A percentile compares a stretch with the other conserved stretches of the same genome.
Conservation (phyloP, 176 grass and related monocot genomes). For the Musa acuminata region DNA sequence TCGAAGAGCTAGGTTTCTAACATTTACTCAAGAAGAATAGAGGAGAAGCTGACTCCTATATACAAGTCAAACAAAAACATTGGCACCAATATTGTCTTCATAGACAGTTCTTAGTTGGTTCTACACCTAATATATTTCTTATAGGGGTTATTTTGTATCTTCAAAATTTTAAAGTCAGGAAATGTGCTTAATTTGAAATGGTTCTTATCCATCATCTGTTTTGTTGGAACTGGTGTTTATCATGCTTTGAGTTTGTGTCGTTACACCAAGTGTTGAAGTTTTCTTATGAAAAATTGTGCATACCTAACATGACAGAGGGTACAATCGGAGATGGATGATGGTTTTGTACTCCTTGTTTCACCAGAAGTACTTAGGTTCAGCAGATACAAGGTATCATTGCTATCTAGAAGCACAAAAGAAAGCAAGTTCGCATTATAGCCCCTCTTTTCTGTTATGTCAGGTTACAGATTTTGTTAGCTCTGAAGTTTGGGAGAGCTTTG, state of each 20-base stretch:
- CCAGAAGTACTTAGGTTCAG: conserved; percentile 61
- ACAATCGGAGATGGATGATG: conserved; percentile 42
- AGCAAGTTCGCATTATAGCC: conserved; percentile 2
- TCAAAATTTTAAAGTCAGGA: background rate
- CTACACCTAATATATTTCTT: no score
- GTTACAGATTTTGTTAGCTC: conserved; percentile 39
- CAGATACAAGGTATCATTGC: conserved; percentile 51
- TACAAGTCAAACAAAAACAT: background rate
- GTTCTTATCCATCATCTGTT: no score
- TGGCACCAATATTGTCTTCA: no score
- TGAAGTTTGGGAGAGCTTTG: conserved; percentile 36
- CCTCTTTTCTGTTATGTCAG: conserved; percentile 32
- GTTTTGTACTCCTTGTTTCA: conserved; percentile 59
- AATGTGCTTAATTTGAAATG: background rate
- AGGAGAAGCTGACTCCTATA: background rate
- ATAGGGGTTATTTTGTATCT: background rate
- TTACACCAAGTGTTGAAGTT: no score
- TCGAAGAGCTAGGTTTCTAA: background rate
- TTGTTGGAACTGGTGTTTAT: no score
- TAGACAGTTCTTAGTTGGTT: no score
- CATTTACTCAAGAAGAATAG: no score
- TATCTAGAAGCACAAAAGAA: conserved; percentile 10
- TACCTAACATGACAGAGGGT: conserved; percentile 42
- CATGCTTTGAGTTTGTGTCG: no score
- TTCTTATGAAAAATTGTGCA: background rate